These are phyloP conservation scores for Trapa bicornis DNA, from an alignment of 345 rosid genomes.

Conservation along the genomic window DNA sequence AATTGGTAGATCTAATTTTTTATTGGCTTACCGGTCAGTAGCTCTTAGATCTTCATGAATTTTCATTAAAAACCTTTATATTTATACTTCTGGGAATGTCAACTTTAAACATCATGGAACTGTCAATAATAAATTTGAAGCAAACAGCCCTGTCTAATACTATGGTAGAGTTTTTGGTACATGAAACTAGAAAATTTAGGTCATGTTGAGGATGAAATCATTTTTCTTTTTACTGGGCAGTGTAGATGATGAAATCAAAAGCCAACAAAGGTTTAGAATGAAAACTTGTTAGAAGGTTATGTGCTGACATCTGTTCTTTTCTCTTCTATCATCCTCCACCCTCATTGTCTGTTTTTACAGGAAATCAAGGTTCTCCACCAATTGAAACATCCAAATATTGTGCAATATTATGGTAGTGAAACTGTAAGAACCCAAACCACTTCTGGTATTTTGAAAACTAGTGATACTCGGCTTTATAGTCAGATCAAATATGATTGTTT, in stretches of 20 bases:
- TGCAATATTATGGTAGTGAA: conserved; percentile 65
- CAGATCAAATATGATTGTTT: neutral
- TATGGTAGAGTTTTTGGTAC: too few relatives aligned
- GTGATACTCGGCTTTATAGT: neutral
- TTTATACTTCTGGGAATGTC: neutral
- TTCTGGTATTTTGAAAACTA: neutral
- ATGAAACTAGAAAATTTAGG: too few relatives aligned
- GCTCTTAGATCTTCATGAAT: neutral
- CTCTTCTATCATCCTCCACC: neutral
- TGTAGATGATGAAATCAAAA: neutral
- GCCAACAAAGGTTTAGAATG: neutral
- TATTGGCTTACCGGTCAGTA: neutral
- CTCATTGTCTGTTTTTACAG: conserved; percentile 19
- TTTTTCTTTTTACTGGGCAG: too few relatives aligned
- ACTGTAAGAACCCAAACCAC: conserved; percentile 23
- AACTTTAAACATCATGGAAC: neutral
- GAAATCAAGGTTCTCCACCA: conserved; percentile 43
- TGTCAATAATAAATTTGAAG: too few relatives aligned
- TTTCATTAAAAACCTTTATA: neutral
- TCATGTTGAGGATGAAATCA: neutral
- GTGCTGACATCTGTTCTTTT: conserved; percentile 1
- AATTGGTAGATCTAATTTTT: neutral
- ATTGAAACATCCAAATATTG: conserved; percentile 53
- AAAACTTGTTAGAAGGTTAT: neutral
- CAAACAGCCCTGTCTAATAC: too few relatives aligned